These are phyloP conservation scores for Russula abietina DNA, from an alignment of 768 basidiomycete genomes.

Conservation along the genomic window DNA sequence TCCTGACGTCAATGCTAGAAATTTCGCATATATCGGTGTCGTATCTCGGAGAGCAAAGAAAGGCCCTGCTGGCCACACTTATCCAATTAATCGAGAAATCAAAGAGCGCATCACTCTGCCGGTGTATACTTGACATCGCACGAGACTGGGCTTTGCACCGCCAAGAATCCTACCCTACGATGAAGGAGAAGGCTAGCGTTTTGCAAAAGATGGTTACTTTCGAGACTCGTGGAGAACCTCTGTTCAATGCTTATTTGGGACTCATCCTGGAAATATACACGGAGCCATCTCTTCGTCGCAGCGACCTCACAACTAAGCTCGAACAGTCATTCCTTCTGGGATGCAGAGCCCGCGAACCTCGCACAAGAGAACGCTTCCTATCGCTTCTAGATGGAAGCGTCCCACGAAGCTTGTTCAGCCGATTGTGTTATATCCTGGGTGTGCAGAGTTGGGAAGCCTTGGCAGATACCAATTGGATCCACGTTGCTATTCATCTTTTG, in stretches of 20 bases:
- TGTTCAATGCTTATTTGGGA: slow-evolving; percentile 80
- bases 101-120: slow-evolving; percentile 69
- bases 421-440: slow-evolving; percentile 84
- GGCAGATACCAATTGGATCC: slow-evolving; percentile 90
- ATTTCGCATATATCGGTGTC: slow-evolving; percentile 78
- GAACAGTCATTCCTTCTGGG: slow-evolving; percentile 93
- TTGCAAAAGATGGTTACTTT: slow-evolving; percentile 83
- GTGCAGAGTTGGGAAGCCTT: slow-evolving; percentile 94
- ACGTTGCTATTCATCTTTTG: slow-evolving; percentile 82
- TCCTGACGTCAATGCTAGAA: slow-evolving; percentile 75
- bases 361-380: slow-evolving; percentile 77
- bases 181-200: slow-evolving; percentile 91
- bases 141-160: slow-evolving; percentile 85
- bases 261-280: slow-evolving; percentile 94
- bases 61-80: slow-evolving; percentile 71
- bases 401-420: slow-evolving; percentile 71
- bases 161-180: slow-evolving; percentile 80
- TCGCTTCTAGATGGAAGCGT: slow-evolving; percentile 86
- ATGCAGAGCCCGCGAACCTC: slow-evolving; percentile 74
- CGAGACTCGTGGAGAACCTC: slow-evolving; percentile 69
- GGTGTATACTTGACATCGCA: slow-evolving; percentile 78
- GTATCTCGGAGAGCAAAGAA: slow-evolving; percentile 80
- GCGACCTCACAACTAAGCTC: slow-evolving; percentile 87
- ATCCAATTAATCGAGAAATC: slow-evolving; percentile 86
- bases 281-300: slow-evolving; percentile 75